These are phyloP conservation scores for Malassezia globosa DNA, from an alignment of 1,284 basidiomycete species.

Conservation along the genomic window DNA sequence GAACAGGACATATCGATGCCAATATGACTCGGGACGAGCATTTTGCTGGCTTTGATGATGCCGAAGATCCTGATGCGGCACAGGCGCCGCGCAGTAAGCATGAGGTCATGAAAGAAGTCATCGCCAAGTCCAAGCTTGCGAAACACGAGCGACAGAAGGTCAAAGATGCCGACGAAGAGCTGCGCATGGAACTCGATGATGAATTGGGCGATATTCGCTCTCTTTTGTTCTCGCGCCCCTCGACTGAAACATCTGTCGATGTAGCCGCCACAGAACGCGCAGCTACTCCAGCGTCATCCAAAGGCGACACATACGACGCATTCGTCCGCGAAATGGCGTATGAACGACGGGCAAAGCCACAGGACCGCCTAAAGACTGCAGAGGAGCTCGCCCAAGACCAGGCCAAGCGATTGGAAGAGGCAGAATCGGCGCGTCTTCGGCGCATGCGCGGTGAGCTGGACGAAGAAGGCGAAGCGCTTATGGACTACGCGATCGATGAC, in stretches of 20 bases:
- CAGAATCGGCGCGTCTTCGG: constrained; percentile 65
- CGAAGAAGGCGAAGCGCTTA: constrained; percentile 7
- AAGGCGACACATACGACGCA: constrained; percentile 61
- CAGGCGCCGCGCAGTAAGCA: constrained; percentile 61
- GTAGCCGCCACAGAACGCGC: constrained; percentile 7
- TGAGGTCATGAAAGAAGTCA: constrained; percentile 95
- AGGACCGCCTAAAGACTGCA: constrained; percentile 90
- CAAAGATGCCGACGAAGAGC: constrained; percentile 70
- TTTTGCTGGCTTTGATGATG: constrained; percentile 68
- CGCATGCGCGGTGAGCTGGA: constrained; percentile 69
- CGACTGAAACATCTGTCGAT: not conserved
- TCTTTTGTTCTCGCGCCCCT: constrained; percentile 52
- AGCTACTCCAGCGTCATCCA: constrained; percentile 10
- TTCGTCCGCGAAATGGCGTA: constrained; percentile 84
- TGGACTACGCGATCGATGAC: constrained; percentile 26
- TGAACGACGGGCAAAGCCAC: constrained; percentile 83
- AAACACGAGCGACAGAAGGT: constrained; percentile 77
- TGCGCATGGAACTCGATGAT: constrained; percentile 76
- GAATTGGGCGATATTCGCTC: constrained; percentile 73
- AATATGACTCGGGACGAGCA: constrained; percentile 49
- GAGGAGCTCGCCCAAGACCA: constrained; percentile 83
- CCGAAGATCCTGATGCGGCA: constrained; percentile 63
- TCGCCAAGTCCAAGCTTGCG: constrained; percentile 76
- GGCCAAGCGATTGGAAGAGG: constrained; percentile 72
- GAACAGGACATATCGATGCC: constrained; percentile 20